Evolutionary conservation across 2,329 filamentous ascomycete genomes (phyloP).

Genomic region (Calycina marina): DNA sequence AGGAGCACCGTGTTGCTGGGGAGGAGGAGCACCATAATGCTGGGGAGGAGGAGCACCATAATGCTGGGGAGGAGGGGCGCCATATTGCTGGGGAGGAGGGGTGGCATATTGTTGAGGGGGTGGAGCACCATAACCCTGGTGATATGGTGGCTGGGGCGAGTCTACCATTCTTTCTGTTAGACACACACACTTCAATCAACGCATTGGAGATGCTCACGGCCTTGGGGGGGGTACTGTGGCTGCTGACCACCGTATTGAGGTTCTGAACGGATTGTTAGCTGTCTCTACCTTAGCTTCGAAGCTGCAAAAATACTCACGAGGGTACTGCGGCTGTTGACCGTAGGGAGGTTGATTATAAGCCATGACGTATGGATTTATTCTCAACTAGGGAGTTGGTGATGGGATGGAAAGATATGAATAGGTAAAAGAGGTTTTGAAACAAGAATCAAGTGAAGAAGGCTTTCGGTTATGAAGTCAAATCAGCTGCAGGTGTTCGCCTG

Average conservation of each 20-base stretch:
- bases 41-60: conserved; percentile 9
- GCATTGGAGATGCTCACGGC: neutral
- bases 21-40: conserved; percentile 1
- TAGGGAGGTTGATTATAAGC: conserved; percentile 2
- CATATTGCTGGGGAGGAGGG: conserved; percentile 10
- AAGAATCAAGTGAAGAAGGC: too few species aligned
- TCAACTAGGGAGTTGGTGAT: too few species aligned
- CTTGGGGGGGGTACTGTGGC: neutral
- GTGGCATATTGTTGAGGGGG: conserved; percentile 7
- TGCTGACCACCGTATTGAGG: neutral
- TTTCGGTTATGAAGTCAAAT: too few species aligned
- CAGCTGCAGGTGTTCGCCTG: too few species aligned
- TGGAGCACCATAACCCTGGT: conserved; percentile 6
- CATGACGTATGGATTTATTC: conserved; percentile 2
- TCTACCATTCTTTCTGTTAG: too few species aligned
- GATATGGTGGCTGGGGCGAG: neutral
- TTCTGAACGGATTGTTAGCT: too few species aligned
- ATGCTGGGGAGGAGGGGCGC: conserved; percentile 4
- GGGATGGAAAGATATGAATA: too few species aligned
- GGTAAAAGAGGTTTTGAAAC: too few species aligned
- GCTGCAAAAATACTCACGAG: too few species aligned
- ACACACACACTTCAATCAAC: too few species aligned
- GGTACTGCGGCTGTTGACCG: too few species aligned
- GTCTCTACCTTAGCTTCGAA: too few species aligned
- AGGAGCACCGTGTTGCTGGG: conserved; percentile 4